Evolutionary conservation across 2,329 filamentous ascomycete species (phyloP).

Genomic region (Arthrobotrys conoides): DNA sequence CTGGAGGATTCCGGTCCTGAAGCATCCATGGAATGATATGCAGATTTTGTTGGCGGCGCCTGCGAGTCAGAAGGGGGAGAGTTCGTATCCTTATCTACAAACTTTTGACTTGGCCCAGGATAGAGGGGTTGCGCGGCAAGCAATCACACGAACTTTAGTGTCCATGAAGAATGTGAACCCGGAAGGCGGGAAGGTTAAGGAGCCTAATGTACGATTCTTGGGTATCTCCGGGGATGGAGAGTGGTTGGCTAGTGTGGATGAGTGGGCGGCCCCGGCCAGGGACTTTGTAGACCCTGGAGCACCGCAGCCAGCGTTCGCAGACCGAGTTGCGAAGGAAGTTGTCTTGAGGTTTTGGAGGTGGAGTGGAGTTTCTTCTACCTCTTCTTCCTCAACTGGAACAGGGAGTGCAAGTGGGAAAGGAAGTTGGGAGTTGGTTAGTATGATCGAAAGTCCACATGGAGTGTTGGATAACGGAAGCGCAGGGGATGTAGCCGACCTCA

Average conservation of each 20-base stretch:
- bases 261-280: conserved; percentile 82
- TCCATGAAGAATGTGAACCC: conserved; percentile 84
- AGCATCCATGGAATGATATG: conserved; percentile 76
- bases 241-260: conserved; percentile 93
- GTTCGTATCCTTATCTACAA: conserved; percentile 75
- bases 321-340: conserved; percentile 76
- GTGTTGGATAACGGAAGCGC: conserved; percentile 67
- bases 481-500: conserved; percentile 78
- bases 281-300: conserved; percentile 75
- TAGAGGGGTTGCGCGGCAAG: conserved; percentile 85
- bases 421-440: conserved; percentile 82
- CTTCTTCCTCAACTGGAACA: neutral
- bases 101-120: conserved; percentile 86
- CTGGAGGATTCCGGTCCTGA: conserved; percentile 72
- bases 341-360: conserved; percentile 92
- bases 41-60: conserved; percentile 79
- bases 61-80: conserved; percentile 72
- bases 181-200: conserved; percentile 78
- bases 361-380: conserved; percentile 63
- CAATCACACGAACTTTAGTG: conserved; percentile 86
- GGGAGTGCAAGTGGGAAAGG: conserved; percentile 68
- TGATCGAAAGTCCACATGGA: conserved; percentile 86
- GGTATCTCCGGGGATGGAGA: conserved; percentile 83
- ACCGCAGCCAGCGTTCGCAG: conserved; percentile 36
- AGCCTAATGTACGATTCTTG: conserved; percentile 83